phyloP scores from a whole-genome alignment of 208 protist species.

The Acanthamoeba royreba region DNA sequence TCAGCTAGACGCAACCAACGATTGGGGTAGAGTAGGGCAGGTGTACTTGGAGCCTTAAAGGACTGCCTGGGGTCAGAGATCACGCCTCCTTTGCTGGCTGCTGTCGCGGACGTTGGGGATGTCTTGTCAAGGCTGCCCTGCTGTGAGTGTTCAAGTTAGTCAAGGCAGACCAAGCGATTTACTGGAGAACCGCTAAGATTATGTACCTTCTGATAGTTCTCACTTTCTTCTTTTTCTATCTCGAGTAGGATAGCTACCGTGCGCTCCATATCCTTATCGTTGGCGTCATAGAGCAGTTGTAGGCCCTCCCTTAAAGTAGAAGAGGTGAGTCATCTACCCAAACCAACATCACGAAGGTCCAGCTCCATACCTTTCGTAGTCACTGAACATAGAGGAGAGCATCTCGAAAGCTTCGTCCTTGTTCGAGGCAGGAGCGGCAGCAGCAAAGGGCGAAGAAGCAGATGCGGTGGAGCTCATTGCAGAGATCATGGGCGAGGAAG shows the following conservation, averaged over 20 bases:
- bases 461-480: no score
- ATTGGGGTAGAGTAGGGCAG: not conserved
- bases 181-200: no score
- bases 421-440: not conserved
- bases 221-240: not conserved
- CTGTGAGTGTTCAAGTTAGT: no score
- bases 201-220: not conserved
- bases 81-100: no score
- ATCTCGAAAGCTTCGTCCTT: slow-evolving; percentile 13
- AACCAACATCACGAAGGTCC: not conserved
- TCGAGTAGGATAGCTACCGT: slow-evolving; percentile 22
- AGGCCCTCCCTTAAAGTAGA: not conserved
- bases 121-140: not conserved
- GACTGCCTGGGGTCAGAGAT: no score
- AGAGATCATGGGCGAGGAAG: no score
- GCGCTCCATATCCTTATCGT: slow-evolving; percentile 4
- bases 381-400: slow-evolving; percentile 28
- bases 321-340: not conserved
- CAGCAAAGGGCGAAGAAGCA: not conserved
- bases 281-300: not conserved
- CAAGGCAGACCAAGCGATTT: no score
- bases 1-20: not conserved
- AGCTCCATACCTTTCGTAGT: not conserved
- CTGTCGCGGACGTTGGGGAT: not conserved
- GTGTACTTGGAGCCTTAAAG: no score